Base-by-base conservation (phyloP, 768 basidiomycete genomes). In the Mycena epipterygia region DNA sequence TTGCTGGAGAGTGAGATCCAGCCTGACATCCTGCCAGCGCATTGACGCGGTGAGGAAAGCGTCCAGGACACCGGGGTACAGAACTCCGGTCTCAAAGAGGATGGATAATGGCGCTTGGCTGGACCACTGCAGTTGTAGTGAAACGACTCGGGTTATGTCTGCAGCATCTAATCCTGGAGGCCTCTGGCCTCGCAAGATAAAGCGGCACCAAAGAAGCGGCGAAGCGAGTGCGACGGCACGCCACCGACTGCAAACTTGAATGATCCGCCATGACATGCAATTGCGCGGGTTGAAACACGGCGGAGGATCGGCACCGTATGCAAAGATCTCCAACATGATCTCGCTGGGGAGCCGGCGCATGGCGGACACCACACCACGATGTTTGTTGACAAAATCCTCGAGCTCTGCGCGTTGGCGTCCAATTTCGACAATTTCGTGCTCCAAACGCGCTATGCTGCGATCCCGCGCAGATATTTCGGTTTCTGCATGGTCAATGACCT, bases 241-340 rank as follows among this genome's bases (percentile, higher is more conserved):
- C 70, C 70, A 71, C 21, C 64, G 27, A 30, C 16, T 51, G 46
- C 70, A 71, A 3, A 71, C 59, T 8, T 39, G 25, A 35, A 64
- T 59, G n/a, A 62, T 52, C 11, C 62, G 42, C 23, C 59, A 58
- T 4, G 70, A 64, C 25, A 13, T 60, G 58, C 58, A 60, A 1
- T 58, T 51, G 14, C 58, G 41, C 14, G 33, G 48, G 3, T 53
- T 23, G 13, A 42, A 29, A 11, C 1, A 7, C 1, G 41, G 17
- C 32, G 27, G 14, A 12, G 13, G 14, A 35, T 23, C 16, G 29
- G 44, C 52, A 30, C 55, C 57, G n/a, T 64, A 27, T n/a, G 21
- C 29, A 30, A 70, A 70, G 17, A 70, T 70, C 29, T 70, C 62
- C n/a, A n/a, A 32, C 17, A 70, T 17, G 37, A 70, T 58, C 25